Evolutionary conservation across 371 early-diverging fungal species (phyloP).

Genomic region (Lichtheimia ornata): DNA sequence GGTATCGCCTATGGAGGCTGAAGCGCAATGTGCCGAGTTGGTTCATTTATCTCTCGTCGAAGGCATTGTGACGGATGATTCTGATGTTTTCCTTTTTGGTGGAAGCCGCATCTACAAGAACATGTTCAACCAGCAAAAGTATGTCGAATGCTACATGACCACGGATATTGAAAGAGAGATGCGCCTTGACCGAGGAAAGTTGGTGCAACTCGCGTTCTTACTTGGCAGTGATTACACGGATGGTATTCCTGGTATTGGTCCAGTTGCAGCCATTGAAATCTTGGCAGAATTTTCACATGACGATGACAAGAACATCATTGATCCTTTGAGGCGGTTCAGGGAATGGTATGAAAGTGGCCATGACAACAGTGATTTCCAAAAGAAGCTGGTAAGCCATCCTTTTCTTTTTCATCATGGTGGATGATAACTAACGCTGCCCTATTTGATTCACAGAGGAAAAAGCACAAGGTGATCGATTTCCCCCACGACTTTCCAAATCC

Average conservation of each 20-base stretch:
- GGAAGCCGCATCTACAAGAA: slow-evolving; percentile 90
- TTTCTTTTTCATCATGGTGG: neutral
- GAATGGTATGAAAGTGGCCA: slow-evolving; percentile 63
- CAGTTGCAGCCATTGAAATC: slow-evolving; percentile 91
- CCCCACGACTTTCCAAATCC: slow-evolving; percentile 81
- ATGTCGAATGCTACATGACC: slow-evolving; percentile 80
- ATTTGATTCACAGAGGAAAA: slow-evolving; percentile 44
- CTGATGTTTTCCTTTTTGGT: slow-evolving; percentile 98
- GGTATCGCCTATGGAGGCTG: slow-evolving; percentile 97
- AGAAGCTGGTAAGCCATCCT: slow-evolving; percentile 59
- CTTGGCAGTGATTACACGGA: slow-evolving; percentile 98
- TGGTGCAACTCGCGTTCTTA: slow-evolving; percentile 89
- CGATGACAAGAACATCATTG: slow-evolving; percentile 30
- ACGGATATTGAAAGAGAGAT: slow-evolving; percentile 71
- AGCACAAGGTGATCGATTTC: slow-evolving; percentile 53
- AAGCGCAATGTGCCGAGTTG: slow-evolving; percentile 95
- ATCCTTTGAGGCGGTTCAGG: slow-evolving; percentile 52
- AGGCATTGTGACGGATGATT: slow-evolving; percentile 98
- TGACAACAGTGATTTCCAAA: slow-evolving; percentile 52
- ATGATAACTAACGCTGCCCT: neutral
- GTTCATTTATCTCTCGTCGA: slow-evolving; percentile 76
- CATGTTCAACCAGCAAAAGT: slow-evolving; percentile 91
- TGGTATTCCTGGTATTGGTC: slow-evolving; percentile 96
- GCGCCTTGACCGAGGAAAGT: slow-evolving; percentile 66
- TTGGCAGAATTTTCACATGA: slow-evolving; percentile 67